A percentile compares a stretch with the other conserved stretches of the same genome.
These are phyloP conservation scores for Exophiala sideris DNA, from an alignment of 2,329 filamentous ascomycete genomes.

Conservation along the genomic window DNA sequence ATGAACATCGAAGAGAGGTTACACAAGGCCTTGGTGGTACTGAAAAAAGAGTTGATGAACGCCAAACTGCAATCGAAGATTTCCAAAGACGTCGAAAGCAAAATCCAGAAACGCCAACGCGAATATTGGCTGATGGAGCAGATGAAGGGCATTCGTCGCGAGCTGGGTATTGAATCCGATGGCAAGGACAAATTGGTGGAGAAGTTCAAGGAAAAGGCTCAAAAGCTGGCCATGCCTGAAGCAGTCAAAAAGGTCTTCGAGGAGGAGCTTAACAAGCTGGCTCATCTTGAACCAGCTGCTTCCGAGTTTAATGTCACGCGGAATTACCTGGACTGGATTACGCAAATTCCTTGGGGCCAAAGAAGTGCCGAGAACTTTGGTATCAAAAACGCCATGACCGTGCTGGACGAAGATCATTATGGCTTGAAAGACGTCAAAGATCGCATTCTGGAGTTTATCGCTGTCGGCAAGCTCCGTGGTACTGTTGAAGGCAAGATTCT, in stretches of 20 bases:
- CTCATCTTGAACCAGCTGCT: constrained; percentile 88
- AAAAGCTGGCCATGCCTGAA: constrained; percentile 93
- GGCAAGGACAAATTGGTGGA: constrained; percentile 98
- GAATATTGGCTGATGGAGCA: constrained; percentile 99
- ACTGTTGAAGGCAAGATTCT: constrained; percentile 98
- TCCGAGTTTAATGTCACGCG: constrained; percentile 98
- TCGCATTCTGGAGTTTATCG: constrained; percentile 95
- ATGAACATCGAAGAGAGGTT: constrained; percentile 90
- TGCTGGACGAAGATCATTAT: constrained; percentile 94
- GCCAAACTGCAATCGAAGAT: constrained; percentile 96
- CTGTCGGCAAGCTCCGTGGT: constrained; percentile 91
- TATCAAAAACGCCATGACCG: constrained; percentile 83
- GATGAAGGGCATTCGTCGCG: constrained; percentile 96
- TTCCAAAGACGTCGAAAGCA: constrained; percentile 93
- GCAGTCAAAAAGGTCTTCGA: constrained; percentile 97
- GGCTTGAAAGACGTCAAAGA: constrained; percentile 98
- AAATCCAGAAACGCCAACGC: constrained; percentile 93
- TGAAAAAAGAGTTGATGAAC: constrained; percentile 99
- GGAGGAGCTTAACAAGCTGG: constrained; percentile 95
- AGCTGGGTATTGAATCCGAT: constrained; percentile 93
- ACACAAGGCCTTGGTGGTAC: constrained; percentile 82
- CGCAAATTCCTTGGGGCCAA: constrained; percentile 95
- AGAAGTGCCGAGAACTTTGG: constrained; percentile 95
- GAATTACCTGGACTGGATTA: constrained; percentile 98
- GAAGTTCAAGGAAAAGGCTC: constrained; percentile 93